phyloP scores from a whole-genome alignment of 1,284 basidiomycete species.

The Xanthoconium separans region DNA sequence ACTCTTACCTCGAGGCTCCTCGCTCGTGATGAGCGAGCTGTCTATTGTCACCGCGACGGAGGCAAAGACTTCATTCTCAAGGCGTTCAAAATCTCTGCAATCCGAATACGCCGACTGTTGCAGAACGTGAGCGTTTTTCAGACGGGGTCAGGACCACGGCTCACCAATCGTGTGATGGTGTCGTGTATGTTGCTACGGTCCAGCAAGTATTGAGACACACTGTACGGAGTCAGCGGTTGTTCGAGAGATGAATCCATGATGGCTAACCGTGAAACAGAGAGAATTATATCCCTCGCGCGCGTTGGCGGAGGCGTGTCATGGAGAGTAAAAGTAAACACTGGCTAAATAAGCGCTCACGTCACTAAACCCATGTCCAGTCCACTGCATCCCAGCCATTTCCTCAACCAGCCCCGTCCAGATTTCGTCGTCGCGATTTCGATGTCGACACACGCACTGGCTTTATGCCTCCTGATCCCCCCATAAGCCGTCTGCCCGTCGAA shows the following conservation, averaged over 20 bases:
- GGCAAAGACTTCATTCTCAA: conserved; percentile 28
- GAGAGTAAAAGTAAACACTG: not conserved
- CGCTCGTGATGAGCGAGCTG: conserved; percentile 19
- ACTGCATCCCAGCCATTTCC: conserved; percentile 56
- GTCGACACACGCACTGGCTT: conserved; percentile 92
- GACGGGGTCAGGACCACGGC: conserved; percentile 1
- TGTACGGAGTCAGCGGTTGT: conserved; percentile 14
- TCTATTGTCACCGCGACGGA: conserved; percentile 22
- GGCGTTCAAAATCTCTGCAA: conserved; percentile 27
- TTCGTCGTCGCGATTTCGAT: conserved; percentile 77
- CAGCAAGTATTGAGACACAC: conserved; percentile 22
- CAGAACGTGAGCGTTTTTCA: not conserved
- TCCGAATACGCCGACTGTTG: conserved; percentile 25
- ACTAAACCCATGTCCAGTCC: conserved; percentile 10
- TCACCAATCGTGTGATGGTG: conserved; percentile 26
- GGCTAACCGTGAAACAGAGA: not conserved
- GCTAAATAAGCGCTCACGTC: too few relatives aligned
- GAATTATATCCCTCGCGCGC: not conserved
- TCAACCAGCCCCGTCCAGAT: conserved; percentile 62
- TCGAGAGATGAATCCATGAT: conserved; percentile 11
- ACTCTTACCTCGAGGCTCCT: conserved; percentile 20
- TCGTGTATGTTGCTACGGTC: conserved; percentile 31
- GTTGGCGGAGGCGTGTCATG: conserved; percentile 3
- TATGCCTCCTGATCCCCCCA: conserved; percentile 80
- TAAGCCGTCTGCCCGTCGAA: conserved; percentile 55